Conservation (phyloP, 768 basidiomycete genomes). For the Suillus decipiens region DNA sequence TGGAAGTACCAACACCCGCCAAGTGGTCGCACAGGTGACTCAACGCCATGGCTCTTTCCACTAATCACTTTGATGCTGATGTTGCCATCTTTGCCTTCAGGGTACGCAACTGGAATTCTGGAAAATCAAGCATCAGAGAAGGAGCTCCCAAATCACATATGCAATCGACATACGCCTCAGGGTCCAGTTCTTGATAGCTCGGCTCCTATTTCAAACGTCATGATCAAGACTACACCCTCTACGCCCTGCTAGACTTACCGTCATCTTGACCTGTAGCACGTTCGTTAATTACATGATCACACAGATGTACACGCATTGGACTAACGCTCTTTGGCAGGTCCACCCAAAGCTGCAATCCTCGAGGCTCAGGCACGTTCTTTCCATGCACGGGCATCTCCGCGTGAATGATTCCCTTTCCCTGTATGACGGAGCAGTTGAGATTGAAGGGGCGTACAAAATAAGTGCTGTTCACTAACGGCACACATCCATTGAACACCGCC, state of each 20-base stretch:
- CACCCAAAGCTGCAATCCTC: constrained; percentile 87
- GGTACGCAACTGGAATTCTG: constrained; percentile 75
- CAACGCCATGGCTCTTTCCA: constrained; percentile 82
- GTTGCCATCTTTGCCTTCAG: constrained; percentile 65
- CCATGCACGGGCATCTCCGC: constrained; percentile 89
- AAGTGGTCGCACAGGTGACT: constrained; percentile 86
- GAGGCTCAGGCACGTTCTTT: constrained; percentile 65
- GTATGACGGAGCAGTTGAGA: constrained; percentile 6
- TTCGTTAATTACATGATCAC: constrained; percentile 19
- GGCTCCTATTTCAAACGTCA: constrained; percentile 51
- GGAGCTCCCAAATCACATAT: neutral
- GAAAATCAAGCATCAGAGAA: constrained; percentile 10
- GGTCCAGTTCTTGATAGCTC: constrained; percentile 79
- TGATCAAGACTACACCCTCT: constrained; percentile 13
- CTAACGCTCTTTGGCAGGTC: constrained; percentile 72
- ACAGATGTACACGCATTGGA: neutral
- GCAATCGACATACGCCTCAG: constrained; percentile 48
- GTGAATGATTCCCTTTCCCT: constrained; percentile 74
- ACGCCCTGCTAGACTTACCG: constrained; percentile 38
- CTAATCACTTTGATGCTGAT: constrained; percentile 83
- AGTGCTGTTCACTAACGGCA: constrained; percentile 49
- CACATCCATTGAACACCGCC: constrained; percentile 98
- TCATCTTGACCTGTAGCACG: constrained; percentile 70
- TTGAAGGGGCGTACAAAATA: constrained; percentile 7
- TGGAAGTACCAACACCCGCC: constrained; percentile 97